Conservation (phyloP, 139 green algal species). For the Bryopsis sp. region DNA sequence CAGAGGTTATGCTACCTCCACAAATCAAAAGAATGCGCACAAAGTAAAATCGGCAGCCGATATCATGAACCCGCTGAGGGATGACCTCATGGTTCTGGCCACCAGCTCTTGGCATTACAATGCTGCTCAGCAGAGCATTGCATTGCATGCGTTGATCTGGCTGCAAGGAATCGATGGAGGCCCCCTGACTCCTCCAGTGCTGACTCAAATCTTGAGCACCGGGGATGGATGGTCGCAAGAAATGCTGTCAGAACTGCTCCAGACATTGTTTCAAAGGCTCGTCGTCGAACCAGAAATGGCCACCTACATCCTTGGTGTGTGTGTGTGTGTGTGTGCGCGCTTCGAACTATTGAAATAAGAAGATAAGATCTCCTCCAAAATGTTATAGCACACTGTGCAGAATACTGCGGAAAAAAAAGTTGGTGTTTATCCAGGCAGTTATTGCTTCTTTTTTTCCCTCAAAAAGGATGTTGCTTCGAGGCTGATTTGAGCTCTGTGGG, state of each 20-base stretch:
- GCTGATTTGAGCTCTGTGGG: too few relatives aligned
- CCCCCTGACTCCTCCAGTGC: slow-evolving; percentile 18
- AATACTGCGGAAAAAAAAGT: too few relatives aligned
- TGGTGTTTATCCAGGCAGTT: too few relatives aligned
- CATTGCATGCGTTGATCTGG: slow-evolving; percentile 46
- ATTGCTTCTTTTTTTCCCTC: too few relatives aligned
- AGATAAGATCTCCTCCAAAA: too few relatives aligned
- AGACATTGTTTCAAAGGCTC: slow-evolving; percentile 33
- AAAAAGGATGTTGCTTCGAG: too few relatives aligned
- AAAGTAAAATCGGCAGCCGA: not conserved
- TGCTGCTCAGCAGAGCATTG: slow-evolving; percentile 29
- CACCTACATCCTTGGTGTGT: slow-evolving; percentile 14
- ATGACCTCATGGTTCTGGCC: slow-evolving; percentile 2
- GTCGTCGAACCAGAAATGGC: slow-evolving; percentile 24
- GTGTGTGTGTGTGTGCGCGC: too few relatives aligned
- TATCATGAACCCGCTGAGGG: not conserved
- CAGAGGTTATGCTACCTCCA: too few relatives aligned
- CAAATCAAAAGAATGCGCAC: slow-evolving; percentile 9
- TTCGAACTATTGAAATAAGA: too few relatives aligned
- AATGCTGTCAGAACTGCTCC: slow-evolving; percentile 35
- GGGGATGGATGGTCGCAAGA: slow-evolving; percentile 40
- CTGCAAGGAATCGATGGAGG: slow-evolving; percentile 26
- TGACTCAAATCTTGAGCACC: slow-evolving; percentile 32
- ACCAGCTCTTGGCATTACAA: slow-evolving; percentile 1
- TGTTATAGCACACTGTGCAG: too few relatives aligned